Conservation (phyloP, 2,329 filamentous ascomycete genomes). For the Penicillium expansum region DNA sequence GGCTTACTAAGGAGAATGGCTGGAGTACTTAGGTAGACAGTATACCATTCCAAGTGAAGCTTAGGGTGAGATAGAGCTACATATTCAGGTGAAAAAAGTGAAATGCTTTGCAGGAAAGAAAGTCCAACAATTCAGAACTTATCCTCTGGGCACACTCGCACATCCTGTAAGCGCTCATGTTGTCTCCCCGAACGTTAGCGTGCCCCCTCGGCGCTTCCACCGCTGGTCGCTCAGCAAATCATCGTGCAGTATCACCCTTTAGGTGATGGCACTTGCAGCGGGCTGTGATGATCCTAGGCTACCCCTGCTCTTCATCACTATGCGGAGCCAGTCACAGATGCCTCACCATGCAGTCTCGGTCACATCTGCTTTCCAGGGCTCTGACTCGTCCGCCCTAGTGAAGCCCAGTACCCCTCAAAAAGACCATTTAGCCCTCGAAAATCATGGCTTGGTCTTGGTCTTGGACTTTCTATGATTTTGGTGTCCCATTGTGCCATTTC, state of each 20-base stretch:
- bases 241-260: slow-evolving; percentile 9
- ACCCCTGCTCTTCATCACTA: slow-evolving; percentile 16
- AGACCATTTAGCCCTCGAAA: slow-evolving; percentile 26
- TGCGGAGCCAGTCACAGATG: slow-evolving; percentile 14
- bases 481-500: slow-evolving; percentile 5
- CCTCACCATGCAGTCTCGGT: slow-evolving; percentile 29
- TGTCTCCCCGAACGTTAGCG: slow-evolving; percentile 22
- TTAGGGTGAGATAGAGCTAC: neutral
- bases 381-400: slow-evolving; percentile 28
- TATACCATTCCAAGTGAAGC: neutral
- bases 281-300: slow-evolving; percentile 21
- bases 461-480: slow-evolving; percentile 20
- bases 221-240: slow-evolving; percentile 27
- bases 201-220: slow-evolving; percentile 33
- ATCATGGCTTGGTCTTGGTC: slow-evolving; percentile 20
- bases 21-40: too few relatives aligned
- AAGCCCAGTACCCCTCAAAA: slow-evolving; percentile 34
- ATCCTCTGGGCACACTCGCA: neutral
- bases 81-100: neutral
- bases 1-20: neutral
- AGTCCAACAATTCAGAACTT: neutral
- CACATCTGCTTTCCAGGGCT: slow-evolving; percentile 29
- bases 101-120: neutral
- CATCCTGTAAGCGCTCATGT: slow-evolving; percentile 27
- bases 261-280: slow-evolving; percentile 37